Evolutionary conservation across 495 filamentous ascomycete species (phyloP).

Genomic region (Talaromyces borbonicus): DNA sequence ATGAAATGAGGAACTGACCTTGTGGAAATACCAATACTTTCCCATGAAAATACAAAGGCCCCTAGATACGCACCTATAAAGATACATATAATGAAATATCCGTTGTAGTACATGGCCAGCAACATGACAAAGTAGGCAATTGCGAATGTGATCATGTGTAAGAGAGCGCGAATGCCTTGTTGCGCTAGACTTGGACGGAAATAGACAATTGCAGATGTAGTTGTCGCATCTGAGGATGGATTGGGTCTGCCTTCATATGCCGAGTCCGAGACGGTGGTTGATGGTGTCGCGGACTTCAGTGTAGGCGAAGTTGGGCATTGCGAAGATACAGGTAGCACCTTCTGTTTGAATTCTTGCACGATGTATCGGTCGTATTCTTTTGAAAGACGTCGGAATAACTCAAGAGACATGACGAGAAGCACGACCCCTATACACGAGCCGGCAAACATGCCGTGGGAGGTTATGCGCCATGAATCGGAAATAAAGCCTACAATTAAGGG

Average conservation of each 20-base stretch:
- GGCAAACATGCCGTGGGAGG: conserved; percentile 50
- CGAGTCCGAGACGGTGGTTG: background rate
- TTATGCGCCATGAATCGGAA: conserved; percentile 53
- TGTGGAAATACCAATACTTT: conserved; percentile 14
- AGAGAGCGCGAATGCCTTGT: conserved; percentile 48
- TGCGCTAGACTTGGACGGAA: conserved; percentile 44
- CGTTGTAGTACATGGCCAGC: conserved; percentile 58
- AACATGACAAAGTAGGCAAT: conserved; percentile 67
- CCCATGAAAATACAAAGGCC: conserved; percentile 51
- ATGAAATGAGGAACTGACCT: background rate
- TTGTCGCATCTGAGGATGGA: background rate
- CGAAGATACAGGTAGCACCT: conserved; percentile 9
- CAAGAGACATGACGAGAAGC: conserved; percentile 51
- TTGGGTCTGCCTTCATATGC: background rate
- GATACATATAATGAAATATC: conserved; percentile 53
- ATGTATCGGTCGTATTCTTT: conserved; percentile 54
- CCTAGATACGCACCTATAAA: conserved; percentile 54
- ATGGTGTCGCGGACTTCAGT: background rate
- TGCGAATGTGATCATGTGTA: conserved; percentile 60
- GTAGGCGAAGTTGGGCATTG: conserved; percentile 7
- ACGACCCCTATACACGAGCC: conserved; percentile 63
- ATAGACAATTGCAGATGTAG: background rate
- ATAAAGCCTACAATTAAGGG: conserved; percentile 45
- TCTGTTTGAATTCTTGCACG: conserved; percentile 31
- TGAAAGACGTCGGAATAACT: conserved; percentile 48